A percentile compares a stretch with the other conserved stretches of the same genome.
Conservation (phyloP, 176 grass and related monocot species). For the Eleusine coracana region DNA sequence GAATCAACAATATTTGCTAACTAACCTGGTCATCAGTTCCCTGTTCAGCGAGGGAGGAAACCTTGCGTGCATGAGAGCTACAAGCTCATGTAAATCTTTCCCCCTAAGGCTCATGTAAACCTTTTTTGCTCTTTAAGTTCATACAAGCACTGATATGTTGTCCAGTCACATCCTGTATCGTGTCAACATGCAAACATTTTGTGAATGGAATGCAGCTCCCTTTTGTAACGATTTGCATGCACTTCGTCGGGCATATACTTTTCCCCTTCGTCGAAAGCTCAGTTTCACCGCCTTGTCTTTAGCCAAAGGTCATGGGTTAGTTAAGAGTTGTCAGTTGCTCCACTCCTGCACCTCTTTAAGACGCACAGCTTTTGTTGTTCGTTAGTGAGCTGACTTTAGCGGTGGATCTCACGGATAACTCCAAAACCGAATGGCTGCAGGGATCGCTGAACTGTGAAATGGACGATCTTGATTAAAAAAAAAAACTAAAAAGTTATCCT, state of each 20-base stretch:
- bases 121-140: neutral
- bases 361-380: slow-evolving; percentile 22
- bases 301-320: slow-evolving; percentile 17
- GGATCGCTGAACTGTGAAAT: neutral
- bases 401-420: neutral
- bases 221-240: neutral
- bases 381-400: neutral
- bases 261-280: slow-evolving; percentile 28
- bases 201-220: neutral
- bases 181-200: neutral
- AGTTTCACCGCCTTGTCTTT: slow-evolving; percentile 32
- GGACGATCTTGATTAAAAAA: neutral
- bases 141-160: neutral
- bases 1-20: too few relatives aligned
- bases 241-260: neutral
- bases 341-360: slow-evolving; percentile 25
- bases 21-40: too few relatives aligned
- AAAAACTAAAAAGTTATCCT: neutral
- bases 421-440: neutral
- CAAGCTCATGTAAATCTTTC: neutral
- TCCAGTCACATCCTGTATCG: neutral
- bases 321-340: slow-evolving; percentile 31
- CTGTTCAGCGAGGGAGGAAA: too few relatives aligned
- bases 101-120: neutral
- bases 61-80: too few relatives aligned